Evolutionary conservation across 2,329 filamentous ascomycete species (phyloP).

Genomic region (Fusarium dlaminii): DNA sequence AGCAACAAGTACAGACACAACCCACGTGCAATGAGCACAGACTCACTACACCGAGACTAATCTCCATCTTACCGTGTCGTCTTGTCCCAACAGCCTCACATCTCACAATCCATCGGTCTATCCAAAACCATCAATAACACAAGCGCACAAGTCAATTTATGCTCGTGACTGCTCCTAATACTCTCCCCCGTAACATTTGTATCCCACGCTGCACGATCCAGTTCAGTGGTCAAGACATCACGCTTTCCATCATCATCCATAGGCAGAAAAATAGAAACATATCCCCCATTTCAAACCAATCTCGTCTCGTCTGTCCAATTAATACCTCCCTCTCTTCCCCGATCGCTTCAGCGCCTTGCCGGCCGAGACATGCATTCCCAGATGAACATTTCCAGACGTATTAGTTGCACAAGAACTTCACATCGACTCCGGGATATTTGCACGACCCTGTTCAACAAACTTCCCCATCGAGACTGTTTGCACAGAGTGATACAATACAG

Average conservation of each 20-base stretch:
- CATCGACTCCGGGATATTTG: conserved; percentile 10
- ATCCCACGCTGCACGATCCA: not conserved
- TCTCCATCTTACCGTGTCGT: not conserved
- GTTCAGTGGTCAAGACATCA: not conserved
- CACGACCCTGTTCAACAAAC: conserved; percentile 1
- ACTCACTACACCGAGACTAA: conserved; percentile 14
- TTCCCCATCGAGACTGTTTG: conserved; percentile 20
- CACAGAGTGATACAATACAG: not conserved
- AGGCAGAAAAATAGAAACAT: not conserved
- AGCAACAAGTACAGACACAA: conserved; percentile 17
- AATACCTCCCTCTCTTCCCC: not conserved
- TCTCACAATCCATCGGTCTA: conserved; percentile 5
- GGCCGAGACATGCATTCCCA: conserved; percentile 38
- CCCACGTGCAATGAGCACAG: conserved; percentile 18
- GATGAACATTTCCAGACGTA: conserved; percentile 7
- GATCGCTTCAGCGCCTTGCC: conserved; percentile 33
- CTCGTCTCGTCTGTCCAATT: conserved; percentile 40
- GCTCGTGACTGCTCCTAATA: not conserved
- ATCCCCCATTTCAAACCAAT: not conserved
- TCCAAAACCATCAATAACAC: not conserved
- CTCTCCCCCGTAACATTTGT: not conserved
- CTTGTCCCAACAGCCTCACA: conserved; percentile 16
- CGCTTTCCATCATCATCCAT: not conserved
- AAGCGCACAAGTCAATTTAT: not conserved
- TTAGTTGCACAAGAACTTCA: conserved; percentile 10